Base-by-base conservation (phyloP, 2,329 filamentous ascomycete species). In the Apiospora rasikravindrae region DNA sequence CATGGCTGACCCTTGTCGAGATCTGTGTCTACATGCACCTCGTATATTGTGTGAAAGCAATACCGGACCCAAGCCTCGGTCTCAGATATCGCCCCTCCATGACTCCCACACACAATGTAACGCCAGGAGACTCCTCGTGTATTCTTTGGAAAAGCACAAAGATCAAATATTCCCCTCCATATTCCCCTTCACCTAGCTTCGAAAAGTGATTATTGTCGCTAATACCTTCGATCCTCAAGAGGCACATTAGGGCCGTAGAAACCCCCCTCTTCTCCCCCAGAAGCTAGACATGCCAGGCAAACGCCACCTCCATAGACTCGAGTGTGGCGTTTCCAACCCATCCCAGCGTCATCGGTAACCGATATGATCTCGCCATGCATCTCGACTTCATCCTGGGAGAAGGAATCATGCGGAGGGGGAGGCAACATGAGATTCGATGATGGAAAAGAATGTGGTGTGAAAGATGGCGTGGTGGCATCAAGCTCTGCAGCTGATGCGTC, bases 231-330 rank as follows among this genome's bases (percentile, higher is more conserved):
- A 75, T 89, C 86, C 75, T 88, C 85, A 26, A 87, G 83, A 22
- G 86, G 85, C 37, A 89, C 88, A 40, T 84, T 88, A 53, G 85
- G 84, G 40, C 87, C 88, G 74, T 89, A 90, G 78, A 88, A 88
- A 10, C 86, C 85, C 10, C 84, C 82, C 37, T 84, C 80, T n/a
- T 81, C 79, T n/a, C 57, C 81, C 8, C 84, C 85, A 13, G 86
- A 84, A 11, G 86, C 87, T 51, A 86, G 81, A 74, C 88, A 90
- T 1, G 88, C 88, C 51, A 89, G 82, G 74, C 88, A 90, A 2
- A 87, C 84, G 7, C 88, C 88, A 72, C 88, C 88, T 40, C 88
- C 88, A 74, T 89, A 90, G 37, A 90, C 88, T 37, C 88, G 85
- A 22, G 88, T 90, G 77, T 90, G 88, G 49, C 88, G 84, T 75